Conservation (phyloP, 805 yeast species). For the Candida tammaniensis region DNA sequence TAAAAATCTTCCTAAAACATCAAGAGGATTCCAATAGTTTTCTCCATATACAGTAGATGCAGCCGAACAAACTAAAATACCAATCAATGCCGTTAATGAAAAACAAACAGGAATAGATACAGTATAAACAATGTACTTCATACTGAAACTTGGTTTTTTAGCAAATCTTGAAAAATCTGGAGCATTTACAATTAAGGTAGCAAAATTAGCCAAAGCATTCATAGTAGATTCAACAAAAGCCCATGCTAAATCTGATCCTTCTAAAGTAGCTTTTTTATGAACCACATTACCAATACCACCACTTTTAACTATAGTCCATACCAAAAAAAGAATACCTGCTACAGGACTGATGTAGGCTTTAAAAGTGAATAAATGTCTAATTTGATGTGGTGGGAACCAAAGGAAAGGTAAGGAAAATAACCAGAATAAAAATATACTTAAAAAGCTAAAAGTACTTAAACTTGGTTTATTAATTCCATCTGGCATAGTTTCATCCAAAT, state of each 20-base stretch:
- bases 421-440: constrained; percentile 83
- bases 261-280: constrained; percentile 46
- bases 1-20: constrained; percentile 64
- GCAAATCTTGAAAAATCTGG: constrained; percentile 90
- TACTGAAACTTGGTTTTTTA: constrained; percentile 37
- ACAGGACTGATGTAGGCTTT: constrained; percentile 77
- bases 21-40: constrained; percentile 82
- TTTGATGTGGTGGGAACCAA: constrained; percentile 76
- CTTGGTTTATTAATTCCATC: constrained; percentile 58
- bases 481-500: constrained; percentile 60
- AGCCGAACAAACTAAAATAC: constrained; percentile 81
- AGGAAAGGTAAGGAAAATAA: constrained; percentile 73
- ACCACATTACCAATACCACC: constrained; percentile 76
- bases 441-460: constrained; percentile 68
- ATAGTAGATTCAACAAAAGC: constrained; percentile 73
- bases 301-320: constrained; percentile 82
- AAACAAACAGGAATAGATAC: constrained; percentile 74
- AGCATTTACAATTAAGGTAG: constrained; percentile 83
- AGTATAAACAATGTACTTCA: constrained; percentile 44
- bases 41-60: constrained; percentile 64
- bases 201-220: constrained; percentile 83
- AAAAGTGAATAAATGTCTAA: constrained; percentile 79
- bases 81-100: constrained; percentile 78
- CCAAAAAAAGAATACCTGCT: constrained; percentile 78
- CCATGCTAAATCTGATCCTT: constrained; percentile 73